Evolutionary conservation across 176 grass and related monocot genomes (phyloP).

Genomic region (Melocanna baccifera): DNA sequence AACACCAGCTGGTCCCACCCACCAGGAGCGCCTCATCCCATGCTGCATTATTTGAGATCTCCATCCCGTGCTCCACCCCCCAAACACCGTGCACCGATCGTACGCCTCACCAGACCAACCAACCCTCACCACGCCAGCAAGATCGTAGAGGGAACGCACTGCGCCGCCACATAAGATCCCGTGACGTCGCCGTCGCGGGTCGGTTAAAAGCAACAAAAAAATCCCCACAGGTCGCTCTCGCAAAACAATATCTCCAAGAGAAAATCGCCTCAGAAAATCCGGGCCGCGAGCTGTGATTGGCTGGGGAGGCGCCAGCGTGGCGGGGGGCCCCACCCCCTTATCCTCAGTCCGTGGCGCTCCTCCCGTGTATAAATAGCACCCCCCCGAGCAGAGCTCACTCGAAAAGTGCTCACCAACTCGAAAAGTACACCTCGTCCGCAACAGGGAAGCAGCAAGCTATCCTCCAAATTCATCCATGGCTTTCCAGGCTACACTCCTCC

Average conservation of each 20-base stretch:
- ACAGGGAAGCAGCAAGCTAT: not conserved
- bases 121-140: not conserved
- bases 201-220: slow-evolving; percentile 4
- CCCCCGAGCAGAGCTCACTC: slow-evolving; percentile 7
- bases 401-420: not conserved
- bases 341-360: slow-evolving; percentile 46
- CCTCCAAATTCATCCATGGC: slow-evolving; percentile 43
- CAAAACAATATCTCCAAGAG: slow-evolving; percentile 7
- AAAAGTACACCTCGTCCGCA: not conserved
- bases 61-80: slow-evolving; percentile 1
- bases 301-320: slow-evolving; percentile 24
- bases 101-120: not conserved
- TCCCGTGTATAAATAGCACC: slow-evolving; percentile 57
- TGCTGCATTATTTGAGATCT: slow-evolving; percentile 44
- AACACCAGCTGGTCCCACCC: slow-evolving; percentile 20
- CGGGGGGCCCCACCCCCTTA: slow-evolving; percentile 7
- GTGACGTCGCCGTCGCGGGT: not conserved
- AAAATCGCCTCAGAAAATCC: slow-evolving; percentile 72
- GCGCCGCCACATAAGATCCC: not conserved
- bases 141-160: accelerated
- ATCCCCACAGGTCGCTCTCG: not conserved
- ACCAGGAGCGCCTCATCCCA: not conserved
- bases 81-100: not conserved
- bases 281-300: slow-evolving; percentile 54
- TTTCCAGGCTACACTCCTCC: slow-evolving; percentile 65